Evolutionary conservation across 2,329 filamentous ascomycete species (phyloP), one percentile per base, ranked within the genome.

Genomic region (Colletotrichum acutatum): DNA sequence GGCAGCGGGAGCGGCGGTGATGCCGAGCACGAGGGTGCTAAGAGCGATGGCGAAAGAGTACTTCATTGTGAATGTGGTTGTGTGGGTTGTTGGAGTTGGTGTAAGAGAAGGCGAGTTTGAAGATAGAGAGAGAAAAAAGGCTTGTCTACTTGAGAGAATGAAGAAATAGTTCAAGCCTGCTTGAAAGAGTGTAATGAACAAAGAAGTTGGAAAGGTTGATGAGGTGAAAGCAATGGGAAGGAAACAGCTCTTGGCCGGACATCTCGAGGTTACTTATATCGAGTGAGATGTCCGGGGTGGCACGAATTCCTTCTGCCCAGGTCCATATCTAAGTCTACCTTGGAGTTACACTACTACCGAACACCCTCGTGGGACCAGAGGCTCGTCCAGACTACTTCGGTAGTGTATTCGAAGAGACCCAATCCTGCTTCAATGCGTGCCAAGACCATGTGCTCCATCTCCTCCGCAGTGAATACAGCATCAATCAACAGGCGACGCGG

Each of bases 401-500:
- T 42, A 5, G 14, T 34, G 53, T 28, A 24, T 57, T 42, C 37
- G 5, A 19, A n/a, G 42, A 49, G 42, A 8, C 19, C 42, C 42
- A 49, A 49, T 49, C 42, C 42, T 9, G 58, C 30, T 28, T 30
- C 52, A 26, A 52, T 7, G 8, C 22, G 7, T 28, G 49, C 32
- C 63, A 49, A 71, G 63, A 32, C 24, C 46, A 53, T 42, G 60
- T 56, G 65, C 42, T 60, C 59, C 59, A 65, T 46, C 8, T 59
- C 59, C 66, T 72, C 70, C 54, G 66, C 66, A 63, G 32, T 22
- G 22, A n/a, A n/a, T 56, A 57, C 49, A 56, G 30, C 49, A 49
- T 72, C 60, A 72, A 72, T 72, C 60, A 72, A 72, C 12, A 72
- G 46, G 70, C 70, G 66, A 72, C 70, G 70, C 70, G 66, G 70